Evolutionary conservation across 192 early-diverging fungal species (phyloP).

Genomic region (Linnemannia schmuckeri): DNA sequence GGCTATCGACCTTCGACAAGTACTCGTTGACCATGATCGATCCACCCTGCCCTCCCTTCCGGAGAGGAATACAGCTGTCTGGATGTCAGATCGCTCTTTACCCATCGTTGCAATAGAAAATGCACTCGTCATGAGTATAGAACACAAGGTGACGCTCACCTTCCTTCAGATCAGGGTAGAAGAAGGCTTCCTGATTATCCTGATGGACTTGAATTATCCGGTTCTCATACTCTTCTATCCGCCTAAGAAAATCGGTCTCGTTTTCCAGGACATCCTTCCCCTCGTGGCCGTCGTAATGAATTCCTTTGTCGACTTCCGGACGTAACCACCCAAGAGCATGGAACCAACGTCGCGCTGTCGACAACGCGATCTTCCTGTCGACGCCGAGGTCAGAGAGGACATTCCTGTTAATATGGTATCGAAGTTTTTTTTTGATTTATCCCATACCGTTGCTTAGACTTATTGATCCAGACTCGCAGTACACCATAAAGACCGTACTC

Average conservation of each 20-base stretch:
- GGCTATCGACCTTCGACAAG: constrained; percentile 13
- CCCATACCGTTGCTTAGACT: not conserved
- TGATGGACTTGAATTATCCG: constrained; percentile 8
- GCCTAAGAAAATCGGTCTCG: constrained; percentile 4
- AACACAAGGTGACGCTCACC: constrained; percentile 11
- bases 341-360: constrained; percentile 12
- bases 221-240: constrained; percentile 21
- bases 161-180: not conserved
- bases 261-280: constrained; percentile 32
- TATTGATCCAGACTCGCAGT: not conserved
- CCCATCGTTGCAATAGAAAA: constrained; percentile 30
- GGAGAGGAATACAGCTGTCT: not conserved
- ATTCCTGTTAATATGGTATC: not conserved
- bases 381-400: not conserved
- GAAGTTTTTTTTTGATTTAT: not conserved
- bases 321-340: constrained; percentile 16
- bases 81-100: constrained; percentile 7
- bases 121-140: constrained; percentile 32
- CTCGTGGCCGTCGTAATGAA: constrained; percentile 46
- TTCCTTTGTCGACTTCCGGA: not conserved
- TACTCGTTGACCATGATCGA: constrained; percentile 30
- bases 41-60: constrained; percentile 19
- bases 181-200: constrained; percentile 4
- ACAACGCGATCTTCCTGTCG: not conserved
- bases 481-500: not conserved